These are phyloP conservation scores for Nephelium lappaceum DNA, from an alignment of 345 rosid genomes.

Conservation along the genomic window DNA sequence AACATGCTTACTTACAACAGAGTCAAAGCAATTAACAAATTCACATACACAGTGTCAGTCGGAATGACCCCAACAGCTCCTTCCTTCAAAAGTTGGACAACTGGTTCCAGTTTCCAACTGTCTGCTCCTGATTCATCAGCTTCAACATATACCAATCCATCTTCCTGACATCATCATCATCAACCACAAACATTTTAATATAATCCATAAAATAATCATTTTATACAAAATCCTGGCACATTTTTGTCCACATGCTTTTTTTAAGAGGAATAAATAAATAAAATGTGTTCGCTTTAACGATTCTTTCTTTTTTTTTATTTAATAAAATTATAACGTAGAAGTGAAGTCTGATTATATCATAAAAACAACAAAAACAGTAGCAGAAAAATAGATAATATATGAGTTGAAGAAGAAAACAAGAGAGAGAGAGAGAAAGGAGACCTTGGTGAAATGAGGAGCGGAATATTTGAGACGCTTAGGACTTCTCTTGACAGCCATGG, in stretches of 20 bases:
- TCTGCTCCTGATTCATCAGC: slow-evolving; percentile 73
- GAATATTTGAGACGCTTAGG: slow-evolving; percentile 95
- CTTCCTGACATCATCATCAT: slow-evolving; percentile 46
- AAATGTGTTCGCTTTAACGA: background rate
- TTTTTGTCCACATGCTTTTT: background rate
- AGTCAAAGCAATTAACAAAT: background rate
- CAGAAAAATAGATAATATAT: background rate
- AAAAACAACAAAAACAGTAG: background rate
- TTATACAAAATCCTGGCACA: background rate
- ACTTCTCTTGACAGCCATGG: slow-evolving; percentile 71
- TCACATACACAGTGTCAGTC: slow-evolving; percentile 74
- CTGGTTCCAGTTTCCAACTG: slow-evolving; percentile 69
- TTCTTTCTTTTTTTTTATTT: too few species aligned
- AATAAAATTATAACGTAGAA: background rate
- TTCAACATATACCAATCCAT: slow-evolving; percentile 63
- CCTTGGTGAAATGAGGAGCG: slow-evolving; percentile 77
- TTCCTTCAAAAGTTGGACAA: slow-evolving; percentile 64
- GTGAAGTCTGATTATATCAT: background rate
- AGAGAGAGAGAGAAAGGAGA: slow-evolving; percentile 20
- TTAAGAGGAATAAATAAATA: background rate
- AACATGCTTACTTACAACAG: background rate
- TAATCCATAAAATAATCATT: background rate
- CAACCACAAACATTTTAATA: background rate
- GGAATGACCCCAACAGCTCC: slow-evolving; percentile 98
- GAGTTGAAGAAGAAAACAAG: background rate